These are phyloP conservation scores for Leccinum rimulosum DNA, from an alignment of 768 basidiomycete species.

Conservation along the genomic window DNA sequence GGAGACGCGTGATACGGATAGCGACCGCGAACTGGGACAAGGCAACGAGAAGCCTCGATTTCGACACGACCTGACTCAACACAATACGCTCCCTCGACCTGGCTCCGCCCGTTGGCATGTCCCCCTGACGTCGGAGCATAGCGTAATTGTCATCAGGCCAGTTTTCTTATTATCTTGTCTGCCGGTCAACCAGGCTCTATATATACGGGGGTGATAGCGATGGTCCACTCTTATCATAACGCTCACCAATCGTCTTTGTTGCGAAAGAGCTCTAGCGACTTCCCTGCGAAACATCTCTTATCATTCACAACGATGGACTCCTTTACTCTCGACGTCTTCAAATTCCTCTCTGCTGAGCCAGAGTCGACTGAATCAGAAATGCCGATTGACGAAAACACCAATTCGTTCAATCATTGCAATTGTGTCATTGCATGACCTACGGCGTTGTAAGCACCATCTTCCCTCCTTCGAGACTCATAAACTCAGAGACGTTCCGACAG, in stretches of 20 bases:
- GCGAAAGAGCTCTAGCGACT: not conserved
- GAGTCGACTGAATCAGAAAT: constrained; percentile 5
- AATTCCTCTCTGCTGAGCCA: not conserved
- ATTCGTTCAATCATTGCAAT: not conserved
- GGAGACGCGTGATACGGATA: constrained; percentile 3
- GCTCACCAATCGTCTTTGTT: constrained; percentile 7
- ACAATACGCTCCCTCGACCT: constrained; percentile 20
- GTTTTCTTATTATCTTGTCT: constrained; percentile 17
- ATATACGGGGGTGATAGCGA: constrained; percentile 7
- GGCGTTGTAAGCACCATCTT: constrained; percentile 12
- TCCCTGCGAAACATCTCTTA: constrained; percentile 8
- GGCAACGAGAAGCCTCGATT: not conserved
- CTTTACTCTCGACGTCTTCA: not conserved
- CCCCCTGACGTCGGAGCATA: constrained; percentile 2
- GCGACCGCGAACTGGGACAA: constrained; percentile 6
- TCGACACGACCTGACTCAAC: not conserved
- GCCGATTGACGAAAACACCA: constrained; percentile 11
- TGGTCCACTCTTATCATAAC: constrained; percentile 2
- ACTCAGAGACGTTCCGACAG: constrained; percentile 4
- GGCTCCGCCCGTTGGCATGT: constrained; percentile 6
- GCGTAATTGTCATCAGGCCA: constrained; percentile 1
- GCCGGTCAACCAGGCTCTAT: not conserved
- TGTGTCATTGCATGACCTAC: constrained; percentile 21
- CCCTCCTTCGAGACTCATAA: not conserved
- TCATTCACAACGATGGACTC: constrained; percentile 21